Evolutionary conservation across 2,329 filamentous ascomycete genomes (phyloP).

Genomic region (Tolypocladium endophyticum): DNA sequence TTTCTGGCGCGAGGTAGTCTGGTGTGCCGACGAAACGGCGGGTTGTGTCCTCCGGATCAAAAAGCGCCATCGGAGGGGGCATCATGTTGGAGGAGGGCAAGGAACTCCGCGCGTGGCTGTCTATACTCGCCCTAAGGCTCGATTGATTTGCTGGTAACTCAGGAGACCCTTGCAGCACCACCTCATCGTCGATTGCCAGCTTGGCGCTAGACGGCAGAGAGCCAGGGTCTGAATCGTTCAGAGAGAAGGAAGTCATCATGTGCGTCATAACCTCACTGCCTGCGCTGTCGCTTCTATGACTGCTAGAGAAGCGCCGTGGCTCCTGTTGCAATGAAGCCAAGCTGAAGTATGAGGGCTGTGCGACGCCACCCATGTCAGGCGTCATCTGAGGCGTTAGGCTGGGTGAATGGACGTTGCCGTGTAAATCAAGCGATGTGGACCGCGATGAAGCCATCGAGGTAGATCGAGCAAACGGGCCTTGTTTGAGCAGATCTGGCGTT

Average conservation of each 20-base stretch:
- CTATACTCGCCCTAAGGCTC: constrained; percentile 18
- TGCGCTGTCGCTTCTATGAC: constrained; percentile 82
- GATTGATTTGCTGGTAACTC: constrained; percentile 47
- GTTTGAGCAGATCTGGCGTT: constrained; percentile 86
- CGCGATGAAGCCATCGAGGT: constrained; percentile 82
- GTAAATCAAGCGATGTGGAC: constrained; percentile 87
- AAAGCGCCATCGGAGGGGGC: constrained; percentile 86
- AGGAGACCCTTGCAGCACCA: constrained; percentile 63
- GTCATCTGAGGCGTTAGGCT: constrained; percentile 78
- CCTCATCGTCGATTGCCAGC: constrained; percentile 67
- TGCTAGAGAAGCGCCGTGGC: constrained; percentile 56
- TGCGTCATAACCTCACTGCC: constrained; percentile 76
- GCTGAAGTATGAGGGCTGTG: constrained; percentile 89
- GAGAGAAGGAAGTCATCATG: constrained; percentile 71
- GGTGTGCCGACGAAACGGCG: constrained; percentile 93
- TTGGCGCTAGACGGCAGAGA: constrained; percentile 34
- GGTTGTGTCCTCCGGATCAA: constrained; percentile 88
- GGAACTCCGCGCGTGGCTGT: constrained; percentile 21
- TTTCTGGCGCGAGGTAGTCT: constrained; percentile 94
- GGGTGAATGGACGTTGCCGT: constrained; percentile 62
- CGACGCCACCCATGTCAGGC: constrained; percentile 53
- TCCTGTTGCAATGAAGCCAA: constrained; percentile 50
- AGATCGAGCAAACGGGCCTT: constrained; percentile 80
- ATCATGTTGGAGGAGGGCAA: constrained; percentile 55
- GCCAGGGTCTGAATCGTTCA: constrained; percentile 47